Evolutionary conservation across 2,329 filamentous ascomycete genomes (phyloP).

Genomic region (Curvularia lunata): DNA sequence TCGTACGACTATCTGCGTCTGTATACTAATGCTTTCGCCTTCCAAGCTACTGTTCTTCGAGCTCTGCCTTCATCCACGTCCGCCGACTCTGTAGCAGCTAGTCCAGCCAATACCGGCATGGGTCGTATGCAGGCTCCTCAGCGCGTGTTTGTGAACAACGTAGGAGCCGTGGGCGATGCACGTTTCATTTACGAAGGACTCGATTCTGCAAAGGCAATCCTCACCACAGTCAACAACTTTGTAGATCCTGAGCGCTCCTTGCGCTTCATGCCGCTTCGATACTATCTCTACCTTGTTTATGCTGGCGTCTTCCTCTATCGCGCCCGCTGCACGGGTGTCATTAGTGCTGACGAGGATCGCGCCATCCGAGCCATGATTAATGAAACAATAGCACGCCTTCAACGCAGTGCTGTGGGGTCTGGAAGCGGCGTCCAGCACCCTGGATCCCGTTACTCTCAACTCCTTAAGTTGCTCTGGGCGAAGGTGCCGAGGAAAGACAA

Average conservation of each 20-base stretch:
- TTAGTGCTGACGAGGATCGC: constrained; percentile 55
- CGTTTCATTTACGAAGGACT: constrained; percentile 59
- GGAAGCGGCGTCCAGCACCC: constrained; percentile 53
- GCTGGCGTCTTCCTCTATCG: constrained; percentile 58
- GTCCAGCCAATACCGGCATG: constrained; percentile 3
- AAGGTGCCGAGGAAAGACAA: constrained; percentile 51
- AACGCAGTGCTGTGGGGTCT: constrained; percentile 51
- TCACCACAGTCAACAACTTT: constrained; percentile 59
- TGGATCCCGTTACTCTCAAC: constrained; percentile 55
- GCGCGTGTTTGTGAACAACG: constrained; percentile 58
- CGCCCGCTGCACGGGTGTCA: constrained; percentile 56
- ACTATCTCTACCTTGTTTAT: constrained; percentile 58
- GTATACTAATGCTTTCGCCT: constrained; percentile 78
- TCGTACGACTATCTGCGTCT: constrained; percentile 75
- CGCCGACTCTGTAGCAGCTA: constrained; percentile 10
- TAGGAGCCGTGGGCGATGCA: constrained; percentile 57
- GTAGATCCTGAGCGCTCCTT: constrained; percentile 56
- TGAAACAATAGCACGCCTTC: constrained; percentile 53
- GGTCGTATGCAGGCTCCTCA: constrained; percentile 46
- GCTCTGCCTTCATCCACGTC: constrained; percentile 45
- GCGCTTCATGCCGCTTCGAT: constrained; percentile 57
- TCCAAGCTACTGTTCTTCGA: constrained; percentile 69
- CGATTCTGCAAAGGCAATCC: constrained; percentile 57
- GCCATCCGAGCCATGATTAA: constrained; percentile 56
- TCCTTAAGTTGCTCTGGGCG: constrained; percentile 57